A percentile compares a stretch with the other conserved stretches of the same genome.
Evolutionary conservation across 108 stramenopile species (phyloP).

Genomic region (Nitzschia sp.): DNA sequence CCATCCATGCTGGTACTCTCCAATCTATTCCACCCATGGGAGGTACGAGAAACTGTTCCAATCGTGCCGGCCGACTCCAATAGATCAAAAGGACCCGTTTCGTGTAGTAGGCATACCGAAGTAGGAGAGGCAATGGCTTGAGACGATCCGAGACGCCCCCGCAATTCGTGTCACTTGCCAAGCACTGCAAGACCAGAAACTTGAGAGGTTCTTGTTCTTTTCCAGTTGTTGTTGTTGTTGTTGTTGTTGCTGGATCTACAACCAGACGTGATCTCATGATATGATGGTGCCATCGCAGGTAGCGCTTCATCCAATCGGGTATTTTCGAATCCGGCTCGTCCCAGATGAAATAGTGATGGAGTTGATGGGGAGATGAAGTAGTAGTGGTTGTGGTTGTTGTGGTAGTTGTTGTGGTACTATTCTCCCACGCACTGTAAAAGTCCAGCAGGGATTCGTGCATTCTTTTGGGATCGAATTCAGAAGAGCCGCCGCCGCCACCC

Average conservation of each 20-base stretch:
- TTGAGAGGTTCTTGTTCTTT: slow-evolving; percentile 1
- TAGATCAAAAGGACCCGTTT: slow-evolving; percentile 40
- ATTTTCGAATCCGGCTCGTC: slow-evolving; percentile 16
- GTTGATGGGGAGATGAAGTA: too few relatives aligned
- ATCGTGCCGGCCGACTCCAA: slow-evolving; percentile 37
- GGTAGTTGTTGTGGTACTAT: too few relatives aligned
- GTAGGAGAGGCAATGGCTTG: slow-evolving; percentile 25
- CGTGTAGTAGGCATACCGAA: slow-evolving; percentile 29
- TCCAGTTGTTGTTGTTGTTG: neutral
- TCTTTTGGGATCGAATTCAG: too few relatives aligned
- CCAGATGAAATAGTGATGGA: too few relatives aligned
- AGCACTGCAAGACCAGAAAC: slow-evolving; percentile 31
- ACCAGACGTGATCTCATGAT: too few relatives aligned
- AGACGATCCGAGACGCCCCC: slow-evolving; percentile 40
- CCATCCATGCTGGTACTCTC: slow-evolving; percentile 34
- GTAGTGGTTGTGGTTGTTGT: too few relatives aligned
- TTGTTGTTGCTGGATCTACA: neutral
- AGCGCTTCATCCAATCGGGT: slow-evolving; percentile 47
- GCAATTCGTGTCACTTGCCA: slow-evolving; percentile 14
- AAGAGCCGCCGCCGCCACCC: too few relatives aligned
- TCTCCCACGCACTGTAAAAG: too few relatives aligned
- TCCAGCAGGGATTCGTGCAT: too few relatives aligned
- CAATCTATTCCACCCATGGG: slow-evolving; percentile 50
- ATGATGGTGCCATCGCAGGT: slow-evolving; percentile 43
- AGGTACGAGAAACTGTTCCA: slow-evolving; percentile 48